Percentiles rank a stretch among this genome's conserved stretches.
Conservation (phyloP, 441 rosid genomes). For the Eruca vesicaria region DNA sequence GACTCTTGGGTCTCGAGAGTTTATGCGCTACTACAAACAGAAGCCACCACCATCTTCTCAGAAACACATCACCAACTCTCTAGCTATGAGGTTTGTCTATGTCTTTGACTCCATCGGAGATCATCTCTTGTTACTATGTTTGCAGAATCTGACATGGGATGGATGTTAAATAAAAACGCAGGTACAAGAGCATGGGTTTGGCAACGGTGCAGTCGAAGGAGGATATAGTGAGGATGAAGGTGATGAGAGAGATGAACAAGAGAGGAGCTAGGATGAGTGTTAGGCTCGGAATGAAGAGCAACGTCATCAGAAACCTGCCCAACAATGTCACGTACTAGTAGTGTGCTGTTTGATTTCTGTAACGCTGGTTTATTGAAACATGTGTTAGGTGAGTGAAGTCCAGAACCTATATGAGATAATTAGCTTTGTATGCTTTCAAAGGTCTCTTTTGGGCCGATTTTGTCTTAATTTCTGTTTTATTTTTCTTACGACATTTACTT, state of each 20-base stretch:
- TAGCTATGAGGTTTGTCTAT: slow-evolving; percentile 63
- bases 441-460: background rate
- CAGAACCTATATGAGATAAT: background rate
- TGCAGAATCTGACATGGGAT: background rate
- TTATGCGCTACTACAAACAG: slow-evolving; percentile 86
- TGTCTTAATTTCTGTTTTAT: background rate
- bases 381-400: background rate
- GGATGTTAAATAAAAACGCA: slow-evolving; percentile 23
- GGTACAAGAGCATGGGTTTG: slow-evolving; percentile 88
- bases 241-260: slow-evolving; percentile 70
- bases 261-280: slow-evolving; percentile 63
- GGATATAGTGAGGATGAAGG: slow-evolving; percentile 81
- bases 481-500: background rate
- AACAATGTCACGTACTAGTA: slow-evolving; percentile 71
- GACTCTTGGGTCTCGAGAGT: slow-evolving; percentile 91
- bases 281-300: slow-evolving; percentile 79
- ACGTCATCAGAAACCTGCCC: slow-evolving; percentile 83
- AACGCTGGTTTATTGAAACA: background rate
- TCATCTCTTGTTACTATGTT: background rate
- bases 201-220: slow-evolving; percentile 79
- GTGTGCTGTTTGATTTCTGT: slow-evolving; percentile 50
- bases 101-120: background rate
- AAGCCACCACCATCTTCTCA: slow-evolving; percentile 87
- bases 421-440: background rate
- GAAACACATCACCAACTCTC: slow-evolving; percentile 52